These are phyloP conservation scores for thale cress (Arabidopsis thaliana) DNA, from an alignment of 345 rosid genomes.

Conservation along the genomic window DNA sequence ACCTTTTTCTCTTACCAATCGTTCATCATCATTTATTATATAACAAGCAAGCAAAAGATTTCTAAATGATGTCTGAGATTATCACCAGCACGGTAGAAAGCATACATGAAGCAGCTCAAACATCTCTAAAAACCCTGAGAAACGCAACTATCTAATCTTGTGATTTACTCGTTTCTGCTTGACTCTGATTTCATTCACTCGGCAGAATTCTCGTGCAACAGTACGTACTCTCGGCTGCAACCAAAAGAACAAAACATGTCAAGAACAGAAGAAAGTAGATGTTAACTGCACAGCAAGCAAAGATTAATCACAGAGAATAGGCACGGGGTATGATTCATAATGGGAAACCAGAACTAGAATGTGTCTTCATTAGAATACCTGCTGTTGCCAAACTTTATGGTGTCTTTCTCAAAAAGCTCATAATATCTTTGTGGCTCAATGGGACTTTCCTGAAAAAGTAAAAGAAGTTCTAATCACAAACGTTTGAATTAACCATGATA, in stretches of 20 bases:
- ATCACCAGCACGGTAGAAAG: slow-evolving; percentile 7
- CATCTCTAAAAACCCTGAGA: slow-evolving; percentile 12
- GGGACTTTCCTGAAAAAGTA: slow-evolving; percentile 69
- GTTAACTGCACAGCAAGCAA: slow-evolving; percentile 4
- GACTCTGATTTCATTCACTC: slow-evolving; percentile 33
- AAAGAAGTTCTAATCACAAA: slow-evolving; percentile 29
- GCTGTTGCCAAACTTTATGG: slow-evolving; percentile 94
- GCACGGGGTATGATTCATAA: not conserved
- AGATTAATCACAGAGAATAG: slow-evolving; percentile 6
- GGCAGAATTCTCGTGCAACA: slow-evolving; percentile 78
- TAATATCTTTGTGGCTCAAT: slow-evolving; percentile 90
- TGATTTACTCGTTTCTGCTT: slow-evolving; percentile 1
- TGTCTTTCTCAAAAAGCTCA: slow-evolving; percentile 93
- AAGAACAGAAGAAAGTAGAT: not conserved
- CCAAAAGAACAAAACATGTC: slow-evolving; percentile 24
- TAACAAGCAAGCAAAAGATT: slow-evolving; percentile 20
- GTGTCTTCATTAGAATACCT: slow-evolving; percentile 58
- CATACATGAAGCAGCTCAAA: not conserved
- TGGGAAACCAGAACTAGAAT: not conserved
- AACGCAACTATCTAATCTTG: not conserved
- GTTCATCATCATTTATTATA: slow-evolving; percentile 1
- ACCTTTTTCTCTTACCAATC: slow-evolving; percentile 15
- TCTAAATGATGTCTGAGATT: slow-evolving; percentile 29
- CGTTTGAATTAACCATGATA: slow-evolving; percentile 18
- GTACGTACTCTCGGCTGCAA: slow-evolving; percentile 85